These are phyloP conservation scores for Coemansia sp. DNA, from an alignment of 192 early-diverging fungal genomes.

Conservation along the genomic window DNA sequence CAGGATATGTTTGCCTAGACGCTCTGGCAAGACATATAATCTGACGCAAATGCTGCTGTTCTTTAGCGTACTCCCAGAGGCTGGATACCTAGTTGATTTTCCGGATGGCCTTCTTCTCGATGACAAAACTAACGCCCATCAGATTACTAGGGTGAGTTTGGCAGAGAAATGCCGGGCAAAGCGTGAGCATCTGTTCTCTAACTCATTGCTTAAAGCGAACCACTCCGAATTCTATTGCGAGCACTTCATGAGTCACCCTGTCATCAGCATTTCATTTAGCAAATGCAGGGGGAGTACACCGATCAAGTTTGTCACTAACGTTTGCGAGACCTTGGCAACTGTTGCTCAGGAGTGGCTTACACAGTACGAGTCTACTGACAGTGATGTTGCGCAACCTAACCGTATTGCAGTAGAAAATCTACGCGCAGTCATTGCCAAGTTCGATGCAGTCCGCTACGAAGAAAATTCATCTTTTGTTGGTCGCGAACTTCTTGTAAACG, in stretches of 20 bases:
- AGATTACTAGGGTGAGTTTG: slow-evolving; percentile 11
- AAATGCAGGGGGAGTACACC: slow-evolving; percentile 14
- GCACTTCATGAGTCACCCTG: slow-evolving; percentile 46
- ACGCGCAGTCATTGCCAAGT: background rate
- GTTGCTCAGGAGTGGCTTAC: background rate
- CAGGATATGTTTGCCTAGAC: slow-evolving; percentile 34
- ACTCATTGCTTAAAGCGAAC: slow-evolving; percentile 23
- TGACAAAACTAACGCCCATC: background rate
- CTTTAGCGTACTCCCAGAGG: slow-evolving; percentile 26
- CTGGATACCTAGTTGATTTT: slow-evolving; percentile 4
- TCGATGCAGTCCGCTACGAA: background rate
- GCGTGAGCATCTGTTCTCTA: slow-evolving; percentile 28
- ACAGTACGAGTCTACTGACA: too few relatives aligned
- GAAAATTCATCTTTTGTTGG: background rate
- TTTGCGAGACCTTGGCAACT: slow-evolving; percentile 6
- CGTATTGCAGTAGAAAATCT: background rate
- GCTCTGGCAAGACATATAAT: slow-evolving; percentile 48
- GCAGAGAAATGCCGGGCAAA: slow-evolving; percentile 26
- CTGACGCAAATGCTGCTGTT: slow-evolving; percentile 39
- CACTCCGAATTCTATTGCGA: slow-evolving; percentile 22
- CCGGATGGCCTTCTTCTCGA: slow-evolving; percentile 10
- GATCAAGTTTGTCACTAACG: slow-evolving; percentile 8
- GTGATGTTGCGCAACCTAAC: background rate
- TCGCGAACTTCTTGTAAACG: background rate
- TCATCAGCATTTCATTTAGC: slow-evolving; percentile 23